Conservation (phyloP, 2,329 filamentous ascomycete species). For the Ilyonectria destructans region DNA sequence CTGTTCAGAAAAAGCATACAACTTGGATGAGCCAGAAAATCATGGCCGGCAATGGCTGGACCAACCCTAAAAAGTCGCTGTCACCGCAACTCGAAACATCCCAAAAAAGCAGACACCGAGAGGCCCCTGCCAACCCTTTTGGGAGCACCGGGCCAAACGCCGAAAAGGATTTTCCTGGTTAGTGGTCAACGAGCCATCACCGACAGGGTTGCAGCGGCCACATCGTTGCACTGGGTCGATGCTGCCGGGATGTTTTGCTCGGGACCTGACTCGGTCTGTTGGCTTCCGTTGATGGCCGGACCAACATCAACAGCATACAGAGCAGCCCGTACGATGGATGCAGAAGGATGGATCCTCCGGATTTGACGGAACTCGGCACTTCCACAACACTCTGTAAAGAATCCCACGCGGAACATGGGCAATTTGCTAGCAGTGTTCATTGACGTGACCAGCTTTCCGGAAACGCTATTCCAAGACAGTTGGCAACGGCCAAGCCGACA, state of each 20-base stretch:
- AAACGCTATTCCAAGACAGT: background rate
- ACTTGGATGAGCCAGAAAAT: background rate
- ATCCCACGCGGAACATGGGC: background rate
- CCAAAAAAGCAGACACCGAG: conserved; percentile 37
- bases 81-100: conserved; percentile 49
- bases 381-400: background rate
- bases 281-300: background rate
- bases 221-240: conserved; percentile 3
- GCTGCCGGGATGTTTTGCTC: background rate
- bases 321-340: background rate
- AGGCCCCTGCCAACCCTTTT: conserved; percentile 22
- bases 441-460: background rate
- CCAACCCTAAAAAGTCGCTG: conserved; percentile 20
- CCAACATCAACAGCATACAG: background rate
- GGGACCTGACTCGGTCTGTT: background rate
- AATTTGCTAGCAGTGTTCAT: background rate
- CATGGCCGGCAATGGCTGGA: conserved; percentile 3
- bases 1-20: conserved; percentile 6
- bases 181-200: conserved; percentile 12
- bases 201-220: conserved; percentile 16
- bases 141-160: conserved; percentile 19
- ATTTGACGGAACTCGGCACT: background rate
- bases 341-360: conserved; percentile 6
- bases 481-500: background rate
- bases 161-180: conserved; percentile 11